phyloP scores from a whole-genome alignment of 768 basidiomycete species.

The Leccinum subgranulosum region DNA sequence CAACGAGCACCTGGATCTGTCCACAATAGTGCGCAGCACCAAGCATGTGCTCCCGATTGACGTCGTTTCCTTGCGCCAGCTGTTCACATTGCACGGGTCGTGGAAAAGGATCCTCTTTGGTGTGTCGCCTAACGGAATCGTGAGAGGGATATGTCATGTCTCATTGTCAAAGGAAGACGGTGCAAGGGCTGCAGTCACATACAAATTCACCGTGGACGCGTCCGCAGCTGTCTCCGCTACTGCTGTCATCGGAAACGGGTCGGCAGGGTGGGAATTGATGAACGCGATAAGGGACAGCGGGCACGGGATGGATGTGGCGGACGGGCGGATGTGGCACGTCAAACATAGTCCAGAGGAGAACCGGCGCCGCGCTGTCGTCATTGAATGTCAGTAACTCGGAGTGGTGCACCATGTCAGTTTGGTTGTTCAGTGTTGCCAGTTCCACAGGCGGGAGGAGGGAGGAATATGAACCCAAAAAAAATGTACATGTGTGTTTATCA shows the following conservation, averaged over 20 bases:
- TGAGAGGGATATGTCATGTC: conserved; percentile 10
- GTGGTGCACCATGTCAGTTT: too few relatives aligned
- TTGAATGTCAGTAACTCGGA: too few relatives aligned
- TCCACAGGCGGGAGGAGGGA: too few relatives aligned
- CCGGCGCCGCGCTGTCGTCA: too few relatives aligned
- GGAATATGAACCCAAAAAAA: too few relatives aligned
- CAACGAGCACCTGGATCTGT: neutral
- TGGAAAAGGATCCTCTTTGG: conserved; percentile 19
- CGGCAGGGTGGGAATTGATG: conserved; percentile 1
- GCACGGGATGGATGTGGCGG: too few relatives aligned
- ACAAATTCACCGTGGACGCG: conserved; percentile 19
- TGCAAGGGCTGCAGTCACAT: neutral
- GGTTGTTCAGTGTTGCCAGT: too few relatives aligned
- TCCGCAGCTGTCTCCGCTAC: neutral
- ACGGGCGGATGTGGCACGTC: conserved; percentile 6
- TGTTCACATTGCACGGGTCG: conserved; percentile 5
- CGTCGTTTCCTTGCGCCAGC: neutral
- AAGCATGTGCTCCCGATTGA: conserved; percentile 8
- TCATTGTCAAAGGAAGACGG: neutral
- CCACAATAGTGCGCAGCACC: too few relatives aligned
- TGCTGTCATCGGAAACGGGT: conserved; percentile 10
- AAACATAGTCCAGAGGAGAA: too few relatives aligned
- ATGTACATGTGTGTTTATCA: too few relatives aligned
- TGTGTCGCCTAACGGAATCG: conserved; percentile 11
- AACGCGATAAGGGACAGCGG: too few relatives aligned